Base-by-base conservation (phyloP, 2,329 filamentous ascomycete species). In the Trichoderma sp. region DNA sequence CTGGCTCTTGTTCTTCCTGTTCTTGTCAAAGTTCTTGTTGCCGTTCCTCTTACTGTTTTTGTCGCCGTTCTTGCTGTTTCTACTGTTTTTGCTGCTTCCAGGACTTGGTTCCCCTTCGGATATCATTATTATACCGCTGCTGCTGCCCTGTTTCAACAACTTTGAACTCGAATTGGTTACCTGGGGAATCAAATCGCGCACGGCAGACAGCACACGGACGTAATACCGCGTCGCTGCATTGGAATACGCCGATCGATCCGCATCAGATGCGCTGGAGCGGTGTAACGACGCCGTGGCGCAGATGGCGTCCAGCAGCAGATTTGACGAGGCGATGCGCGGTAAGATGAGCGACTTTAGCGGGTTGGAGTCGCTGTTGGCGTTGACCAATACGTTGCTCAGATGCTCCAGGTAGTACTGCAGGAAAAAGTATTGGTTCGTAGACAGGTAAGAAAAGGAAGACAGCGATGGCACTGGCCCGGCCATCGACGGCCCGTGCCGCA, bases 391-490 rank as follows among this genome's bases (percentile, higher is more conserved):
- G 19, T 61, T 61, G 40, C 56, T 60, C 33, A 68, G 47, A 19
- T 57, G 57, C 53, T 68, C 65, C 24, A 68, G 57, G 47, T 68
- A 68, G 57, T 68, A 68, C 35, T 68, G 65, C 47, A 68, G 21
- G 16, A 61, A 61, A 27, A 60, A 61, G 57, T 60, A 60, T 68
- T 68, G 43, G 33, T 57, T 68, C 47, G 56, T 61, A 43, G 65
- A 68, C n/a, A 68, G 57, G 35, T 68, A 68, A n/a, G 65, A 68
- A 61, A 68, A 68, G 16, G 55, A 55, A 10, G 64, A 67, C 11
- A 67, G 55, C 27, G 64, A 67, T 11, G 64, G 64, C 16, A 43
- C 40, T 10, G 40, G 40, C 19, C 40, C 40, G 3, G 40, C 40
- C 40, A 67, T 57, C 16, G n/a, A 33, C 49, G 35, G 49, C 10